phyloP scores from a whole-genome alignment of 2,329 filamentous ascomycete genomes.

The Cladosporium sp. region DNA sequence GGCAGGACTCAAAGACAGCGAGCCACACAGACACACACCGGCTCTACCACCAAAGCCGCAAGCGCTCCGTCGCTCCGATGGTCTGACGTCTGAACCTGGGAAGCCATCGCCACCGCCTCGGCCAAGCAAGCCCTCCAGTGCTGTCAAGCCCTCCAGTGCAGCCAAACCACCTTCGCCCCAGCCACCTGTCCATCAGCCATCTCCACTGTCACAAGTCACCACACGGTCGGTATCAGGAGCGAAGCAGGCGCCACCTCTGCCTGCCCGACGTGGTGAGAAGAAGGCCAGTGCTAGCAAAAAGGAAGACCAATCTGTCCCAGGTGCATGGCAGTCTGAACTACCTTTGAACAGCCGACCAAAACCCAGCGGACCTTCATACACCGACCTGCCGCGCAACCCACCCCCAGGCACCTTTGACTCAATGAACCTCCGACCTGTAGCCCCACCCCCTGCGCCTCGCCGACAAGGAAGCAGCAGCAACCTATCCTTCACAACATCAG shows the following conservation, averaged over 20 bases:
- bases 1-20: slow-evolving; percentile 13
- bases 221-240: slow-evolving; percentile 23
- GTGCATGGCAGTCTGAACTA: slow-evolving; percentile 18
- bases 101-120: slow-evolving; percentile 31
- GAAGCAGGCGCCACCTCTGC: slow-evolving; percentile 24
- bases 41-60: slow-evolving; percentile 33
- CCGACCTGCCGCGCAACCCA: neutral
- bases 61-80: slow-evolving; percentile 8
- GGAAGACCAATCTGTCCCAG: slow-evolving; percentile 34
- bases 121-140: slow-evolving; percentile 33
- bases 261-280: slow-evolving; percentile 35
- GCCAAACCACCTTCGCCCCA: slow-evolving; percentile 11
- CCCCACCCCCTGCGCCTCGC: slow-evolving; percentile 12
- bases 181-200: slow-evolving; percentile 18
- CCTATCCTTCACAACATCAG: slow-evolving; percentile 7
- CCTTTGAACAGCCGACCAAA: neutral
- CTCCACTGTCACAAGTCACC: slow-evolving; percentile 32
- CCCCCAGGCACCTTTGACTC: slow-evolving; percentile 2
- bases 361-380: neutral
- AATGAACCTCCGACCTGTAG: slow-evolving; percentile 14
- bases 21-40: slow-evolving; percentile 28
- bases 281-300: slow-evolving; percentile 31
- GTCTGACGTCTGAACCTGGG: slow-evolving; percentile 15
- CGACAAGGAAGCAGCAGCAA: slow-evolving; percentile 4
- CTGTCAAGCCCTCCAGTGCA: slow-evolving; percentile 23